A percentile compares a stretch with the other conserved stretches of the same genome.
Evolutionary conservation across 768 basidiomycete species (phyloP).

Genomic region (Russula dissimulans): DNA sequence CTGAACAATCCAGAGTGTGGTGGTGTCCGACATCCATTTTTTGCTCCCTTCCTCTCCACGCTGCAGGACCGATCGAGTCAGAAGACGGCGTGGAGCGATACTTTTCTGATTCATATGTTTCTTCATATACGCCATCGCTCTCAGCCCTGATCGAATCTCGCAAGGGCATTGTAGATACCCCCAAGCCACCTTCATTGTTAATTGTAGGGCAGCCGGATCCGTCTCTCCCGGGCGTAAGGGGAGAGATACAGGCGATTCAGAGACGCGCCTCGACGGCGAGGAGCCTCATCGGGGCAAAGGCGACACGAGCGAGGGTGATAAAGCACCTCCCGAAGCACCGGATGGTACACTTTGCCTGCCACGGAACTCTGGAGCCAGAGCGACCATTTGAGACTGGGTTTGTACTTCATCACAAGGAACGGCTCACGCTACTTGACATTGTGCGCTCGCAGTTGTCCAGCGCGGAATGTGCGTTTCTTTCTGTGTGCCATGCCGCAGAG

Average conservation of each 20-base stretch:
- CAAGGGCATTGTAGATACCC: background rate
- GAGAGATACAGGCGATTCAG: background rate
- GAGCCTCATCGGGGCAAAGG: background rate
- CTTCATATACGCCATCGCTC: conserved; percentile 13
- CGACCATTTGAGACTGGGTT: conserved; percentile 5
- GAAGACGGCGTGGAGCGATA: too few relatives aligned
- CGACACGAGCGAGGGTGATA: background rate
- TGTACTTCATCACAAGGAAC: background rate
- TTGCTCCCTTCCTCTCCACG: conserved; percentile 16
- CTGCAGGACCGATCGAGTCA: background rate
- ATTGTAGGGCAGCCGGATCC: background rate
- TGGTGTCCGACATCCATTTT: conserved; percentile 17
- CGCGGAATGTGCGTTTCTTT: conserved; percentile 2
- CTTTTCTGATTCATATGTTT: background rate
- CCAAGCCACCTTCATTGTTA: background rate
- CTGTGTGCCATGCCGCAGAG: conserved; percentile 13
- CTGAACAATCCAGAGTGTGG: conserved; percentile 12
- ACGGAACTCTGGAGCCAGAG: background rate
- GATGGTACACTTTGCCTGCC: conserved; percentile 12
- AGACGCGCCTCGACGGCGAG: background rate
- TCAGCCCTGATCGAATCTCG: conserved; percentile 9
- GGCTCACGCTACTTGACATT: conserved; percentile 6
- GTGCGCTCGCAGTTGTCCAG: background rate
- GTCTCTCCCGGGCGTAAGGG: background rate
- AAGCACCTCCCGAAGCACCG: background rate